A percentile compares a stretch with the other conserved stretches of the same genome.
Evolutionary conservation across 139 green algal genomes (phyloP).

Genomic region (Chlorella vulgaris): DNA sequence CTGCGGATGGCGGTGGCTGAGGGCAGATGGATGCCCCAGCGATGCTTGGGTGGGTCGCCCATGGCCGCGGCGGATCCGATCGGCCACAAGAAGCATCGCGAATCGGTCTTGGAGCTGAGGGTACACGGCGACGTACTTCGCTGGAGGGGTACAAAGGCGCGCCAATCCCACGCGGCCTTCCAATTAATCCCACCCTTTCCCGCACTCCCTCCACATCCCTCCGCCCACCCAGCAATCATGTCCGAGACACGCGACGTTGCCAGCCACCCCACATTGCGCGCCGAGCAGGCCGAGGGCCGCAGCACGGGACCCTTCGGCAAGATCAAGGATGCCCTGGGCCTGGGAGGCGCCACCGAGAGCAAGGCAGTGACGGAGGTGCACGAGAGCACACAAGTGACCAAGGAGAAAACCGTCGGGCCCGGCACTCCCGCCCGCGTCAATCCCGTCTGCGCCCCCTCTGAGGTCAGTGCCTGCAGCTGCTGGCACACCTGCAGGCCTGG

Average conservation of each 20-base stretch:
- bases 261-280: conserved; percentile 1
- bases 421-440: conserved; percentile 12
- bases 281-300: conserved; percentile 22
- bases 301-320: conserved; percentile 33
- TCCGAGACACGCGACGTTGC: conserved; percentile 3
- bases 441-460: conserved; percentile 11
- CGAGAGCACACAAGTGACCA: not conserved
- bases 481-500: not conserved
- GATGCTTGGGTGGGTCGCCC: no score
- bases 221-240: no score
- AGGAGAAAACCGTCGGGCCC: conserved; percentile 7
- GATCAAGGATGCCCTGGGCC: conserved; percentile 15
- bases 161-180: no score
- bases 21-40: no score
- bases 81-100: no score
- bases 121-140: no score
- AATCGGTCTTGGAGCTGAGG: no score
- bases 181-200: no score
- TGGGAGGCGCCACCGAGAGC: not conserved
- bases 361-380: not conserved
- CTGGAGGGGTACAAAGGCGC: no score
- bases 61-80: no score
- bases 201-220: no score
- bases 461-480: not conserved
- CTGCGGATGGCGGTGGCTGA: no score